These are phyloP conservation scores for Elymus sibiricus DNA, from an alignment of 176 grass and related monocot species.

Conservation along the genomic window DNA sequence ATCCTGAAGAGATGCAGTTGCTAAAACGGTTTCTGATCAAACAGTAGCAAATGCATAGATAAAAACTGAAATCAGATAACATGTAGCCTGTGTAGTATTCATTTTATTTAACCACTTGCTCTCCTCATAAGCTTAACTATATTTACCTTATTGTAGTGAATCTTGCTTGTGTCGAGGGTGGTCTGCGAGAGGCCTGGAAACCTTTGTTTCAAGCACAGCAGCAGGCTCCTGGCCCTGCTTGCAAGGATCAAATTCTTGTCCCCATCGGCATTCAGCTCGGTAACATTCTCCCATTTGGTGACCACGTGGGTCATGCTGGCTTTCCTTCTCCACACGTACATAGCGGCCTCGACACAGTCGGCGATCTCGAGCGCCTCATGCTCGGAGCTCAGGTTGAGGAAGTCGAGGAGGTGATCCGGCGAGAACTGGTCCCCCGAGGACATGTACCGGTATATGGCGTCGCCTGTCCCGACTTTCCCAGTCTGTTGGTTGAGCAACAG, in stretches of 20 bases:
- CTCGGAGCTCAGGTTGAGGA: conserved; percentile 72
- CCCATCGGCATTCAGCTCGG: conserved; percentile 54
- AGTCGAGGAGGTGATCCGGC: conserved; percentile 70
- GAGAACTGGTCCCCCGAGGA: conserved; percentile 77
- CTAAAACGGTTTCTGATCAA: neutral
- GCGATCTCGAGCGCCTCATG: conserved; percentile 84
- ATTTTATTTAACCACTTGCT: too few relatives aligned
- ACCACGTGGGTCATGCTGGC: conserved; percentile 49
- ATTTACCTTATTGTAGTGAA: conserved; percentile 77
- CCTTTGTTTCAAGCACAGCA: conserved; percentile 85
- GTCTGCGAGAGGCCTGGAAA: conserved; percentile 89
- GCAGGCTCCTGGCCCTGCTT: conserved; percentile 63
- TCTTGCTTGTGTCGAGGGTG: conserved; percentile 87
- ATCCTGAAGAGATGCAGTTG: neutral
- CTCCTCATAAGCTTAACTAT: too few relatives aligned
- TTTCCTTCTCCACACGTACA: conserved; percentile 80
- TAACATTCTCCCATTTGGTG: conserved; percentile 77
- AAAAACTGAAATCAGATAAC: too few relatives aligned
- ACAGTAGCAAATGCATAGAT: too few relatives aligned
- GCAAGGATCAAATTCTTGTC: conserved; percentile 80
- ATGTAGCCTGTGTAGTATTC: too few relatives aligned
- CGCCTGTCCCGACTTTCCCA: conserved; percentile 66
- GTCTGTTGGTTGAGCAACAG: conserved; percentile 39
- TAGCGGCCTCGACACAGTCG: conserved; percentile 69
- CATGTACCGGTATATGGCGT: conserved; percentile 70